Evolutionary conservation across 495 filamentous ascomycete species (phyloP), one percentile per base, ranked within the genome.

Genomic region (Penicillium arizonense): DNA sequence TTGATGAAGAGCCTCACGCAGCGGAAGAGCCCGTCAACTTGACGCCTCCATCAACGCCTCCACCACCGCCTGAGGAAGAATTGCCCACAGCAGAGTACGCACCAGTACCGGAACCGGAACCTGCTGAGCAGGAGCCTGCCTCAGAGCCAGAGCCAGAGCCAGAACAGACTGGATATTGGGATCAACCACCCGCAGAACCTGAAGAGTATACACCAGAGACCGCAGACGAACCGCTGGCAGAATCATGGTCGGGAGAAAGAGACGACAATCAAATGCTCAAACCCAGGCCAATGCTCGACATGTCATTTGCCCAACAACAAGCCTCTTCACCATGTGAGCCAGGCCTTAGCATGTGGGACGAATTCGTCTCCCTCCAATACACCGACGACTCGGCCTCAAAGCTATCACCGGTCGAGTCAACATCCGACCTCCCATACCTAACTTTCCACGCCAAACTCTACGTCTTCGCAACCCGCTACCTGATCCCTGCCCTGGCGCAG

Each of bases 401-500:
- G 10, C 40, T 28, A 63, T 11, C 33, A 37, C 57, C 36, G 46
- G 55, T 21, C 62, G 58, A 39, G 21, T 43, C 36, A 30, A 21
- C 45, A 23, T 44, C 53, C 10, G 63, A 63, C 5, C 59, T 73
- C 10, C 72, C 73, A 5, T 77, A 76, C 50, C 67, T 76, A 16
- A 62, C 71, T 33, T 77, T 76, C 63, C 74, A 77, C 40, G 74
- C 74, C 20, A 77, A 77, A 56, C 45, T 77, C 33, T 77, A 77
- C 55, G 72, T 77, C 54, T 77, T 77, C 41, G 74, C 73, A 30
- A 74, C 70, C 1, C 67, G 69, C 24, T 77, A 74, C 58, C 61
- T 76, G 28, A 76, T 77, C 36, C 70, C 71, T 20, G 70, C 68
- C 3, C 66, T 77, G 20, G 73, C 73, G 2, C 73, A 76, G 46